Evolutionary conservation across 768 basidiomycete species (phyloP).

Genomic region (Boletus edulis): DNA sequence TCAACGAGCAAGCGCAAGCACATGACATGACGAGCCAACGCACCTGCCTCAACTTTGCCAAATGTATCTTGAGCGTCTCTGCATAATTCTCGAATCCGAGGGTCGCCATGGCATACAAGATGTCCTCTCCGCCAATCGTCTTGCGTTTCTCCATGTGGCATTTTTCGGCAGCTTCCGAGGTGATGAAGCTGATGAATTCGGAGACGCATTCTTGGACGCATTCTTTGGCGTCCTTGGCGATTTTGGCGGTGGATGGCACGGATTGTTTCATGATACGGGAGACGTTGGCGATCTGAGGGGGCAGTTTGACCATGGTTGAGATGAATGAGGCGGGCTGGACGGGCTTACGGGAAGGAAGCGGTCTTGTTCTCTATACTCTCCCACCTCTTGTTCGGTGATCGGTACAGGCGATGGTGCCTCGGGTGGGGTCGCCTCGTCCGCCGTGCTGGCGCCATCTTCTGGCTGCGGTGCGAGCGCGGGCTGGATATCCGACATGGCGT

Average conservation of each 20-base stretch:
- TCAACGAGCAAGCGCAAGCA: too few relatives aligned
- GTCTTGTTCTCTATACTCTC: slow-evolving; percentile 94
- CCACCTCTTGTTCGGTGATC: slow-evolving; percentile 90
- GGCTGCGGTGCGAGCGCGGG: slow-evolving; percentile 39
- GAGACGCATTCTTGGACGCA: slow-evolving; percentile 98
- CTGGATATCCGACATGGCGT: slow-evolving; percentile 31
- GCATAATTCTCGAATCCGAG: slow-evolving; percentile 96
- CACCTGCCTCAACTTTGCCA: slow-evolving; percentile 87
- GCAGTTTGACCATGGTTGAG: neutral
- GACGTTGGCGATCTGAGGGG: slow-evolving; percentile 89
- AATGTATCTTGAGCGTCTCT: slow-evolving; percentile 87
- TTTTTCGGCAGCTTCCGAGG: slow-evolving; percentile 94
- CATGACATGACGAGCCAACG: neutral
- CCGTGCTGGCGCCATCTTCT: slow-evolving; percentile 35
- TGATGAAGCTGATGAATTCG: slow-evolving; percentile 98
- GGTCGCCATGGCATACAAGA: slow-evolving; percentile 88
- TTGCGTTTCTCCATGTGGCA: slow-evolving; percentile 94
- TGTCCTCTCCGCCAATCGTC: slow-evolving; percentile 97
- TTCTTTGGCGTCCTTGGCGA: slow-evolving; percentile 97
- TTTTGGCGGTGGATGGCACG: slow-evolving; percentile 88
- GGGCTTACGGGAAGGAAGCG: slow-evolving; percentile 79
- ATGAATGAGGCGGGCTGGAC: too few relatives aligned
- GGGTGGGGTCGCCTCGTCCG: slow-evolving; percentile 29
- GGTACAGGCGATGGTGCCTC: slow-evolving; percentile 59
- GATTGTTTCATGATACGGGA: slow-evolving; percentile 94